These are phyloP conservation scores for Sphenostylis stenocarpa DNA, from an alignment of 306 rosid species.

Conservation along the genomic window DNA sequence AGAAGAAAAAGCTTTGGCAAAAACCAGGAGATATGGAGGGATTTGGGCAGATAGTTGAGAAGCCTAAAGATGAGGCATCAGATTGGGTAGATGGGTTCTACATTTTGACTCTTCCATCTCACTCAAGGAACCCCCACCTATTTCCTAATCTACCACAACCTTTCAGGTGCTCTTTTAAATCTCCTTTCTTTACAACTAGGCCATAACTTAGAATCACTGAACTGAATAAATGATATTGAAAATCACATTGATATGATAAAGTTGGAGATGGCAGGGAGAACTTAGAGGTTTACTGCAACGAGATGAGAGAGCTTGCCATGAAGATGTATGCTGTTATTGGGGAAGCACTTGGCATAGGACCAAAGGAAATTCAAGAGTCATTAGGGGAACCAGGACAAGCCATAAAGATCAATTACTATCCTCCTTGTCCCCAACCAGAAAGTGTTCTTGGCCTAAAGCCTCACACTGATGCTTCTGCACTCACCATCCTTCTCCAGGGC, in stretches of 20 bases:
- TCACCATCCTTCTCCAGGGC: constrained; percentile 37
- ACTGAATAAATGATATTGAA: too few species aligned
- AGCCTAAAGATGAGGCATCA: background rate
- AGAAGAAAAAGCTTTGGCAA: constrained; percentile 42
- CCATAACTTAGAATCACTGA: too few species aligned
- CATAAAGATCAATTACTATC: constrained; percentile 38
- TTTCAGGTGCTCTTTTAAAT: constrained; percentile 20
- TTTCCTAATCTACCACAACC: constrained; percentile 32
- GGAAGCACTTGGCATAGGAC: constrained; percentile 30
- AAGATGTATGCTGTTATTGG: constrained; percentile 18
- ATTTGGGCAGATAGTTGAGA: constrained; percentile 24
- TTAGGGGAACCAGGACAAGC: constrained; percentile 37
- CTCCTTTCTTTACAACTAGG: background rate
- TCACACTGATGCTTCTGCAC: constrained; percentile 36
- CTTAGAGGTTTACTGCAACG: constrained; percentile 22
- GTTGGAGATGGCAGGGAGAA: background rate
- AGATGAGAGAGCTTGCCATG: constrained; percentile 20
- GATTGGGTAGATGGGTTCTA: constrained; percentile 34
- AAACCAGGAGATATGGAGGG: constrained; percentile 44
- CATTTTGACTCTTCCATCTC: constrained; percentile 34
- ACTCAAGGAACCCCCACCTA: constrained; percentile 26
- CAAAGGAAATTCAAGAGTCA: constrained; percentile 16
- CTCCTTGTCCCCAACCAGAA: constrained; percentile 45
- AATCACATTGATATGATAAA: background rate
- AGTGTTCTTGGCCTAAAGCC: constrained; percentile 36